Evolutionary conservation across 352 stramenopile species (phyloP).

Genomic region (Sclerospora graminicola): DNA sequence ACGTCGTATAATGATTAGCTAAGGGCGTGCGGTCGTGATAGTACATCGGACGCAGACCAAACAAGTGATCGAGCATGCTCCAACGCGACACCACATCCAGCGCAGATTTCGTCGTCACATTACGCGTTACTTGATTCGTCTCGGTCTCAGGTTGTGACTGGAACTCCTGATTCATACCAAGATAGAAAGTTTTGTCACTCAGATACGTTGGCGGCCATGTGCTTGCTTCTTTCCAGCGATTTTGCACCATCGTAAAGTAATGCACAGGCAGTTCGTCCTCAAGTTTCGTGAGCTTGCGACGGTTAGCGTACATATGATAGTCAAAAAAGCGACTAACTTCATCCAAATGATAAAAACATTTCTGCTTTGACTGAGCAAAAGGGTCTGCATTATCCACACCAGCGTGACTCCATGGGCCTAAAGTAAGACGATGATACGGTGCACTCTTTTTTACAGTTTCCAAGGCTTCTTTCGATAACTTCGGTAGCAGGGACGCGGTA

Average conservation of each 20-base stretch:
- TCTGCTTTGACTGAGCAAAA: slow-evolving; percentile 72
- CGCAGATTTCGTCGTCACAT: slow-evolving; percentile 29
- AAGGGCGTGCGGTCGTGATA: slow-evolving; percentile 60
- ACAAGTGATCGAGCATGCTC: slow-evolving; percentile 63
- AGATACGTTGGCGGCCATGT: slow-evolving; percentile 58
- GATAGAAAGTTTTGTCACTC: slow-evolving; percentile 36
- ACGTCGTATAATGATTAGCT: slow-evolving; percentile 42
- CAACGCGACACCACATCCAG: slow-evolving; percentile 56
- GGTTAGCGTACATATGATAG: slow-evolving; percentile 64
- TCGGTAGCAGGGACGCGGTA: slow-evolving; percentile 36
- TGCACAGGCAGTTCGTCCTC: slow-evolving; percentile 67
- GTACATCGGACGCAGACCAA: slow-evolving; percentile 64
- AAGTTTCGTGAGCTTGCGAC: slow-evolving; percentile 39
- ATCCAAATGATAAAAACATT: slow-evolving; percentile 77
- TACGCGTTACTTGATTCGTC: slow-evolving; percentile 22
- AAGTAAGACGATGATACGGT: slow-evolving; percentile 49
- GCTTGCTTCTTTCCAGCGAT: slow-evolving; percentile 54
- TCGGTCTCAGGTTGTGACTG: slow-evolving; percentile 34
- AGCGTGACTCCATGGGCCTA: slow-evolving; percentile 75
- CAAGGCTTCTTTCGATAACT: slow-evolving; percentile 30
- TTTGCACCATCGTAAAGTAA: slow-evolving; percentile 73
- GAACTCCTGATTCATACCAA: slow-evolving; percentile 38
- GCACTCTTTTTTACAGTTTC: slow-evolving; percentile 25
- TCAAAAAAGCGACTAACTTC: slow-evolving; percentile 82
- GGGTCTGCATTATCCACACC: slow-evolving; percentile 74